Evolutionary conservation across 192 early-diverging fungal genomes (phyloP).

Genomic region (Pilaira anomala): DNA sequence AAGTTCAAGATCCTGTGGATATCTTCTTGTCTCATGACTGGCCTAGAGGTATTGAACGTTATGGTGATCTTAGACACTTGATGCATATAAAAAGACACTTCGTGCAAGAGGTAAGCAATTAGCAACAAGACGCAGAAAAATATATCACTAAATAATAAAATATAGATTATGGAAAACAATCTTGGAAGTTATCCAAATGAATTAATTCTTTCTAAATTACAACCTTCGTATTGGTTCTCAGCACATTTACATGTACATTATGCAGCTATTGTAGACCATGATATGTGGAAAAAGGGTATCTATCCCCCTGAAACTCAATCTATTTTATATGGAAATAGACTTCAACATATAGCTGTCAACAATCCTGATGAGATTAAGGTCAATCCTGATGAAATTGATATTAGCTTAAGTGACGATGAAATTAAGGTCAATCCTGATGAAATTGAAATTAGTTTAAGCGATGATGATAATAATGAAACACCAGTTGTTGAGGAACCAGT

Average conservation of each 20-base stretch:
- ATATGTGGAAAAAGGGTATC: slow-evolving; percentile 26
- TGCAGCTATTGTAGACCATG: slow-evolving; percentile 62
- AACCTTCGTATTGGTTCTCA: slow-evolving; percentile 90
- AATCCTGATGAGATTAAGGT: background rate
- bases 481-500: background rate
- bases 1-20: slow-evolving; percentile 75
- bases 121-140: background rate
- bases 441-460: slow-evolving; percentile 45
- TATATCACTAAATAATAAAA: background rate
- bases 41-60: slow-evolving; percentile 81
- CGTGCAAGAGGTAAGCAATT: slow-evolving; percentile 55
- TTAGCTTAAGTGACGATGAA: slow-evolving; percentile 39
- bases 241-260: slow-evolving; percentile 95
- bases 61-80: slow-evolving; percentile 66
- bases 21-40: slow-evolving; percentile 96
- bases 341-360: slow-evolving; percentile 21
- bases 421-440: slow-evolving; percentile 47
- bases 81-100: slow-evolving; percentile 74
- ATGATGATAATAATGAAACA: slow-evolving; percentile 19
- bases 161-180: slow-evolving; percentile 62
- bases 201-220: slow-evolving; percentile 66
- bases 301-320: slow-evolving; percentile 18
- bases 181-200: slow-evolving; percentile 78
- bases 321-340: slow-evolving; percentile 19
- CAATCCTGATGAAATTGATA: slow-evolving; percentile 57